Base-by-base conservation (phyloP, 495 filamentous ascomycete genomes). In the Daldinia vernicosa region DNA sequence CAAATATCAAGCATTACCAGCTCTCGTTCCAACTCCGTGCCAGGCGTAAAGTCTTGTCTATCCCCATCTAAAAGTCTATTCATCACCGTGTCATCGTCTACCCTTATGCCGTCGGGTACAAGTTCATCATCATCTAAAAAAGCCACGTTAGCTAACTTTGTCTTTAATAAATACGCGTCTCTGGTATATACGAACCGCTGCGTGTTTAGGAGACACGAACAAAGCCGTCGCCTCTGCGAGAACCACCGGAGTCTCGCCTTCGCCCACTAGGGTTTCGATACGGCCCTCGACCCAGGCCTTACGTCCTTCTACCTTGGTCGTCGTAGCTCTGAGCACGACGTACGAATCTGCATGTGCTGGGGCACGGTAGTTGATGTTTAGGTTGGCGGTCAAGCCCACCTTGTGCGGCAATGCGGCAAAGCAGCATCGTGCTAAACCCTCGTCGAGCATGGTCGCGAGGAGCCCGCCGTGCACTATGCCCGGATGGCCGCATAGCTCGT, bases 271-370 rank as follows among this genome's bases (percentile, higher is more conserved):
- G 24, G 93, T 91, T 85, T 97, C 95, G 72, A 99, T 91, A 69
- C 88, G 87, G 22, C 93, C 96, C 80, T 93, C 90, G 6, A 98
- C 94, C 95, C 95, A 99, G 22, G 94, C 95, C 80, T 99, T 99
- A 67, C 95, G 86, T 6, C 95, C 96, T 77, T 98, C 95, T 8
- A 93, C 92, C 83, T 92, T 96, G 22, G 88, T 87, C 17, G 93
- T 97, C 74, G 88, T 88, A 19, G 93, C 96, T 60, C 86, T 86
- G 51, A 99, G 79, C 26, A 95, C 92, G 47, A 94, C 82, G 75
- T 90, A 97, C 52, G 85, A 84, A n/a, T 88, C 85, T 26, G 95
- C 93, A 76, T 87, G 85, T 27, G 90, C 90, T 14, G 96, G 95
- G 33, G 85, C 86, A 67, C 89, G 87, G 79, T 98, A 99, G 76